Evolutionary conservation across 2,329 filamentous ascomycete species (phyloP), one percentile per base, ranked within the genome.

Genomic region (Herpomyces periplanetae): DNA sequence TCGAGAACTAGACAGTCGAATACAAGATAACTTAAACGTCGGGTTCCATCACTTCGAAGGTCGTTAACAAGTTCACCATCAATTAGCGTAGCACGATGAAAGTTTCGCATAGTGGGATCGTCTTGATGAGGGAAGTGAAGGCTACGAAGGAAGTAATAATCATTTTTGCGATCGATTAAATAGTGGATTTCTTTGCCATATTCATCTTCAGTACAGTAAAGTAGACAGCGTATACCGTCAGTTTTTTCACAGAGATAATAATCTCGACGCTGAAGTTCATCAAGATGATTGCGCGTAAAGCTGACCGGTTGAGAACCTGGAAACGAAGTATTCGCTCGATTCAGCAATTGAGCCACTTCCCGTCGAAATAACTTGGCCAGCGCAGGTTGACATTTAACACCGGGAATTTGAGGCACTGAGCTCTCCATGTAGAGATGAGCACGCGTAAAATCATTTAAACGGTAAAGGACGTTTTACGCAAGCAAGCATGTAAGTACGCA

Each of bases 201-300:
- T 16, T 57, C 49, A 10, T 45, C 43, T 33, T 62, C 60, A 19
- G 66, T 69, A 27, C 80, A 57, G 44, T 84, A 91, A 27, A 96
- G 53, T n/a, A 96, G 52, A 37, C 84, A 88, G 26, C 80, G 59
- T 26, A 91, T 68, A 21, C 80, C 80, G 34, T 96, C 80, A 1
- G 75, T 87, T 44, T 96, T 96, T 41, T 96, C 80, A 45, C 75
- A 88, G 27, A 96, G 64, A 35, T 73, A 96, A 44, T 91, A 96
- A 39, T 91, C 80, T 33, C 64, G 49, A 23, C 49, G 48, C 25
- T 61, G 56, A 13, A 96, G 50, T 41, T 84, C 71, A n/a, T 57
- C 43, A 5, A 91, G 40, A 37, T 96, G 80, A 29, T 54, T 49
- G 22, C 62, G 49, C 21, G 65, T 49, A 35, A 96, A 96, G 32